Conservation (phyloP, 192 early-diverging fungal species). For the Gaertneriomyces semiglobifer region DNA sequence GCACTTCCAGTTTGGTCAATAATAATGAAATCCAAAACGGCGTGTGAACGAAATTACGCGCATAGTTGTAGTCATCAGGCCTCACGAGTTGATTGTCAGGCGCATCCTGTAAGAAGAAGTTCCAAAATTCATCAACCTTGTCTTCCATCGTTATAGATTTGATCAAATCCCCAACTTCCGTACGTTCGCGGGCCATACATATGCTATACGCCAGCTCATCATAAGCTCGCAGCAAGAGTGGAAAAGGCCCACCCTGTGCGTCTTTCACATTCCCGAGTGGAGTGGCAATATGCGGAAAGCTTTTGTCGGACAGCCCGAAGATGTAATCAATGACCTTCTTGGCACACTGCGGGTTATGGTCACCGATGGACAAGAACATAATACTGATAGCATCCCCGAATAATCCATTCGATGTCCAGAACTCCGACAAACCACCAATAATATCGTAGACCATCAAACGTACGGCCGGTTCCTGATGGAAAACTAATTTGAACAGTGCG, state of each 20-base stretch:
- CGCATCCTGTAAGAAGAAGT: slow-evolving; percentile 46
- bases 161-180: slow-evolving; percentile 40
- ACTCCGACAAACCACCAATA: slow-evolving; percentile 35
- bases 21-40: slow-evolving; percentile 54
- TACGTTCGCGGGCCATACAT: slow-evolving; percentile 35
- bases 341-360: slow-evolving; percentile 36
- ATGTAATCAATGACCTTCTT: slow-evolving; percentile 33
- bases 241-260: slow-evolving; percentile 19
- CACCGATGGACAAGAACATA: slow-evolving; percentile 46
- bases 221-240: slow-evolving; percentile 37
- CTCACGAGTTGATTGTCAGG: slow-evolving; percentile 49
- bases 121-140: slow-evolving; percentile 53
- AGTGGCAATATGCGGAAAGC: slow-evolving; percentile 26
- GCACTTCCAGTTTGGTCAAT: slow-evolving; percentile 45
- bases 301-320: slow-evolving; percentile 23
- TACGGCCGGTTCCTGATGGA: slow-evolving; percentile 39
- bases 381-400: slow-evolving; percentile 38
- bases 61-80: slow-evolving; percentile 58
- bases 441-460: slow-evolving; percentile 47
- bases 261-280: slow-evolving; percentile 40
- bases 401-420: slow-evolving; percentile 47
- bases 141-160: slow-evolving; percentile 37
- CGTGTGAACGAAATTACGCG: slow-evolving; percentile 48
- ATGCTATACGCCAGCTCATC: slow-evolving; percentile 46
- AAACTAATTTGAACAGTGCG: slow-evolving; percentile 40